phyloP scores from a whole-genome alignment of 495 filamentous ascomycete species.

The Viridothelium virens region DNA sequence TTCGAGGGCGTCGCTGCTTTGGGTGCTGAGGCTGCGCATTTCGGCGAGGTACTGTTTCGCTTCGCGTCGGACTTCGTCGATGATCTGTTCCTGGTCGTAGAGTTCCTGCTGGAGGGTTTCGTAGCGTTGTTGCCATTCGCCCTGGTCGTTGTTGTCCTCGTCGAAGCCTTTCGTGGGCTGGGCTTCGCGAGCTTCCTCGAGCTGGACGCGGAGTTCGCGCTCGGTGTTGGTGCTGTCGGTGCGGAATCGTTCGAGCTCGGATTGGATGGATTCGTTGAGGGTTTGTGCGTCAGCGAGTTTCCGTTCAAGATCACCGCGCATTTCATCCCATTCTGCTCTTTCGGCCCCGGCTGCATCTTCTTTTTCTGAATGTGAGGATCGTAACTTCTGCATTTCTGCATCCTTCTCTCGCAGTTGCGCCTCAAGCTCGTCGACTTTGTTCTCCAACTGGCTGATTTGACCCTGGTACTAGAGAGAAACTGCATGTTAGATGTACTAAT shows the following conservation, averaged over 20 bases:
- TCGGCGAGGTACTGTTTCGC: conserved; percentile 77
- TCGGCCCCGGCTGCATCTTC: conserved; percentile 37
- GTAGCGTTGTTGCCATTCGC: conserved; percentile 48
- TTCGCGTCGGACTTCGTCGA: conserved; percentile 79
- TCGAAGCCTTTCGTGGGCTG: conserved; percentile 19
- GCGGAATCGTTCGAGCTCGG: conserved; percentile 66
- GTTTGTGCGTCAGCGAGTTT: conserved; percentile 71
- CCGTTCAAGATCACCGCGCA: conserved; percentile 65
- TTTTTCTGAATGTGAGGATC: conserved; percentile 26
- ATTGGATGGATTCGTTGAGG: conserved; percentile 45
- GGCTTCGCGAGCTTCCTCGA: conserved; percentile 44
- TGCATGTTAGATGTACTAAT: background rate
- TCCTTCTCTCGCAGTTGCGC: conserved; percentile 50
- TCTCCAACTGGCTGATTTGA: conserved; percentile 65
- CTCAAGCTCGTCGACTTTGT: conserved; percentile 67
- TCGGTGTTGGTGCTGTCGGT: conserved; percentile 58
- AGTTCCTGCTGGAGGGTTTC: conserved; percentile 64
- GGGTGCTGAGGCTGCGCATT: conserved; percentile 78
- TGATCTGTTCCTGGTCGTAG: conserved; percentile 69
- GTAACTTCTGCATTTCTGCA: conserved; percentile 45
- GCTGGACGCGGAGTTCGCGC: conserved; percentile 54
- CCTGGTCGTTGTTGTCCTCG: conserved; percentile 32
- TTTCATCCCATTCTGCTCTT: conserved; percentile 62
- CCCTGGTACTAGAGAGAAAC: conserved; percentile 40
- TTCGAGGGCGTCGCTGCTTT: conserved; percentile 69